phyloP scores from a whole-genome alignment of 495 filamentous ascomycete species.

The Immersiella caudata region DNA sequence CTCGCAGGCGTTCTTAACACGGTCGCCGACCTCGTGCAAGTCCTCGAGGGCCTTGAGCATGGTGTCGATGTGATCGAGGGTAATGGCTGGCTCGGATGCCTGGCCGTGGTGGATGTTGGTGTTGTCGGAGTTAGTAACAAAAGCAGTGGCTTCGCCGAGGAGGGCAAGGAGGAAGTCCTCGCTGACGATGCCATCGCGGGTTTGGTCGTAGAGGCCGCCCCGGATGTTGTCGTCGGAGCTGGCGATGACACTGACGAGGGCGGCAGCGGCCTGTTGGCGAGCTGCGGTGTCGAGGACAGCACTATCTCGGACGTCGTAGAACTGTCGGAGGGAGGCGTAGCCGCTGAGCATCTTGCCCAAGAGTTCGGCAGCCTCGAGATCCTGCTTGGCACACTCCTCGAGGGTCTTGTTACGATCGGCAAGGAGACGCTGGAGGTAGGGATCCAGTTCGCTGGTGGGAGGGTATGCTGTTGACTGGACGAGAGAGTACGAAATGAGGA shows the following conservation, averaged over 20 bases:
- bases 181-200: conserved; percentile 74
- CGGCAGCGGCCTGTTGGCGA: conserved; percentile 65
- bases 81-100: conserved; percentile 46
- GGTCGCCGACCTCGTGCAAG: conserved; percentile 70
- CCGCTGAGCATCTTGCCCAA: conserved; percentile 84
- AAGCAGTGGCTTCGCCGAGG: conserved; percentile 78
- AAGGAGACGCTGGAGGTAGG: conserved; percentile 65
- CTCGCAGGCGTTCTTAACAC: conserved; percentile 70
- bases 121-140: conserved; percentile 61
- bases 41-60: conserved; percentile 83
- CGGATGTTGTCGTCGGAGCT: conserved; percentile 87
- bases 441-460: conserved; percentile 65
- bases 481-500: conserved; percentile 84
- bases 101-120: conserved; percentile 33
- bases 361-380: conserved; percentile 76
- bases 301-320: conserved; percentile 79
- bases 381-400: conserved; percentile 62
- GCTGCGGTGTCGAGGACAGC: conserved; percentile 37
- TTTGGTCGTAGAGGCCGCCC: conserved; percentile 81
- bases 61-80: conserved; percentile 67
- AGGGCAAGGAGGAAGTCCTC: conserved; percentile 84
- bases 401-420: conserved; percentile 67
- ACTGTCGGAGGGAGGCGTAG: conserved; percentile 83
- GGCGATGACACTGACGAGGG: conserved; percentile 75
- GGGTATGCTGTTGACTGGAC: conserved; percentile 81